A percentile compares a stretch with the other conserved stretches of the same genome.
These are phyloP conservation scores for Clathrus columnatus DNA, from an alignment of 768 basidiomycete species.

Conservation along the genomic window DNA sequence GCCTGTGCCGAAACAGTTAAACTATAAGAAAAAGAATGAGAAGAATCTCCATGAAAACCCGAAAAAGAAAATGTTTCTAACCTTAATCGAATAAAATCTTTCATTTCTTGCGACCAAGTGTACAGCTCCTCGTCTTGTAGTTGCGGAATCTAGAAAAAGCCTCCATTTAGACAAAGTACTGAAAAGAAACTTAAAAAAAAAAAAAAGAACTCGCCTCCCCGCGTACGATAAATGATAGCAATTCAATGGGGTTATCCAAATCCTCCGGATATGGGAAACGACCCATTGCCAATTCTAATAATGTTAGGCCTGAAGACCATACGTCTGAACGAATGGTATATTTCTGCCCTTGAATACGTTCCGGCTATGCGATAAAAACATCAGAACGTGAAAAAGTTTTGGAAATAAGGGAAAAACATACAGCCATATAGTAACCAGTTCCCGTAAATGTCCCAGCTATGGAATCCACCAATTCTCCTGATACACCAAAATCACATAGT, in stretches of 20 bases:
- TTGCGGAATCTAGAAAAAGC: slow-evolving; percentile 55
- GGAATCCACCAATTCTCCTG: slow-evolving; percentile 87
- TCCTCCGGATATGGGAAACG: slow-evolving; percentile 93
- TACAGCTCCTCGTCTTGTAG: slow-evolving; percentile 64
- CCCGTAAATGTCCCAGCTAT: slow-evolving; percentile 95
- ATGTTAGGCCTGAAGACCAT: slow-evolving; percentile 93
- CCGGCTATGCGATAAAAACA: slow-evolving; percentile 54
- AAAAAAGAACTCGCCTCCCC: slow-evolving; percentile 47
- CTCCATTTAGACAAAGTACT: slow-evolving; percentile 7
- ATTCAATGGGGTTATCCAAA: slow-evolving; percentile 78
- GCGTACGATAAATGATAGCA: slow-evolving; percentile 82
- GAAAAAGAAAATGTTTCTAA: slow-evolving; percentile 31
- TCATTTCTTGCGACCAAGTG: slow-evolving; percentile 76
- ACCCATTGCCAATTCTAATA: slow-evolving; percentile 90
- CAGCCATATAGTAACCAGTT: slow-evolving; percentile 98
- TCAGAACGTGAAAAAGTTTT: slow-evolving; percentile 10
- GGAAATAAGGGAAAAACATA: slow-evolving; percentile 33
- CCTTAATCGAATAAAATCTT: slow-evolving; percentile 84
- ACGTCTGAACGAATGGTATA: slow-evolving; percentile 96
- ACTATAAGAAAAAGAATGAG: slow-evolving; percentile 31
- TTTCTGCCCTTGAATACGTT: slow-evolving; percentile 84
- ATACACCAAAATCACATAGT: slow-evolving; percentile 94
- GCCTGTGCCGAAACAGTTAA: slow-evolving; percentile 57
- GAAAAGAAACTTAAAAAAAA: slow-evolving; percentile 14
- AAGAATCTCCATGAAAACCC: background rate